Percentiles rank a stretch among this genome's conserved stretches.
phyloP scores from a whole-genome alignment of 805 yeast genomes.

The Candida adriatica region DNA sequence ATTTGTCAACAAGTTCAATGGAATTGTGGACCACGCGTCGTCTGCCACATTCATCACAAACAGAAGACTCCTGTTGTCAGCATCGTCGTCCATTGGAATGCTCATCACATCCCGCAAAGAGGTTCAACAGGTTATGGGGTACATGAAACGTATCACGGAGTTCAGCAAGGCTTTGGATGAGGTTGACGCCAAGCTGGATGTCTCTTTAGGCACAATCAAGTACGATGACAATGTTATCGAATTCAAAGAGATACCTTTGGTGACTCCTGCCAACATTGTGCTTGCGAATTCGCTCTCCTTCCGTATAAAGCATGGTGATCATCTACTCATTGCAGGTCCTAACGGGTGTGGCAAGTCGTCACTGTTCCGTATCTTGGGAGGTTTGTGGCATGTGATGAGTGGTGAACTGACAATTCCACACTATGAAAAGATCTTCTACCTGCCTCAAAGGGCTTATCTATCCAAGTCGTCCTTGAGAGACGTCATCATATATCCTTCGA shows the following conservation, averaged over 20 bases:
- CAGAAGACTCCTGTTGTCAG: constrained; percentile 73
- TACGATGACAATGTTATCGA: constrained; percentile 56
- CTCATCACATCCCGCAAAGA: constrained; percentile 80
- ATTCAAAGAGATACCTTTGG: constrained; percentile 69
- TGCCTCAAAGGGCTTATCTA: constrained; percentile 89
- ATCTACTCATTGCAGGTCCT: constrained; percentile 87
- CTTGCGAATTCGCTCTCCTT: constrained; percentile 62
- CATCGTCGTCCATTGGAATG: constrained; percentile 84
- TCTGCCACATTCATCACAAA: constrained; percentile 88
- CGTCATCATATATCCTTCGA: constrained; percentile 84
- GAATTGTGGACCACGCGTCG: constrained; percentile 34
- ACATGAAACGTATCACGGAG: constrained; percentile 64
- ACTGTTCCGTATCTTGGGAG: constrained; percentile 82
- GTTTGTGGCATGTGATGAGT: constrained; percentile 78
- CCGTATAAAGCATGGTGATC: constrained; percentile 73
- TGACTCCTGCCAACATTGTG: constrained; percentile 78
- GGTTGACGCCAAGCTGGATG: constrained; percentile 29
- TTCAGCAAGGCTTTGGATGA: constrained; percentile 58
- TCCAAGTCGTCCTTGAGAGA: constrained; percentile 62
- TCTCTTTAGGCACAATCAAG: constrained; percentile 25
- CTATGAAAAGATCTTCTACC: constrained; percentile 65
- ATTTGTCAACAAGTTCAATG: constrained; percentile 47
- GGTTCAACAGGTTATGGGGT: constrained; percentile 77
- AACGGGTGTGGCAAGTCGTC: constrained; percentile 97
- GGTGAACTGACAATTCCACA: constrained; percentile 57